These are phyloP conservation scores for Mortierella sp. DNA, from an alignment of 371 early-diverging fungal species.

Conservation along the genomic window DNA sequence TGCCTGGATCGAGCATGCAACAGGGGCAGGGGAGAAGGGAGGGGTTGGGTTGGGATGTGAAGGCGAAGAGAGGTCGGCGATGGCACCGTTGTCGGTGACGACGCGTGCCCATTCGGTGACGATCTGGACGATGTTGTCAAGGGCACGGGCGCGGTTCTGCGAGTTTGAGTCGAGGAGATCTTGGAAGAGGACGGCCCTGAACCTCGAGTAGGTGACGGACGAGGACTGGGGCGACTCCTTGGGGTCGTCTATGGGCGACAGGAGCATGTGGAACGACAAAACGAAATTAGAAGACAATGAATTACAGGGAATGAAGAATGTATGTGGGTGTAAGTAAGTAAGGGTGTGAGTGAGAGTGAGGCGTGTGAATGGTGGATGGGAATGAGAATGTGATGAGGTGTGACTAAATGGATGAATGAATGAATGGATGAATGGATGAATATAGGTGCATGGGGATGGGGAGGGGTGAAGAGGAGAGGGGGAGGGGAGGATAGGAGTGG, in stretches of 20 bases:
- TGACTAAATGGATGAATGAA: neutral
- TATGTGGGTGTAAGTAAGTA: neutral
- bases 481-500: neutral
- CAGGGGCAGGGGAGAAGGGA: slow-evolving; percentile 38
- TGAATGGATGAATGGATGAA: neutral
- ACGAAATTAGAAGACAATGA: neutral
- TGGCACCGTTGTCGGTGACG: slow-evolving; percentile 46
- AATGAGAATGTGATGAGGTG: neutral
- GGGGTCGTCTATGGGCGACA: slow-evolving; percentile 58
- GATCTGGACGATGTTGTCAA: slow-evolving; percentile 57
- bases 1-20: slow-evolving; percentile 37
- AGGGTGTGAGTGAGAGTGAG: neutral
- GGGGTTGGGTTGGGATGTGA: slow-evolving; percentile 39
- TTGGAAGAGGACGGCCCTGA: slow-evolving; percentile 60
- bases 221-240: slow-evolving; percentile 40
- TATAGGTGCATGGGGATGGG: slow-evolving; percentile 9
- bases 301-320: neutral
- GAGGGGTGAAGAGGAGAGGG: neutral
- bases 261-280: slow-evolving; percentile 32
- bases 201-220: slow-evolving; percentile 60
- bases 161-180: slow-evolving; percentile 48
- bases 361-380: neutral
- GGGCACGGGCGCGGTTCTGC: slow-evolving; percentile 47
- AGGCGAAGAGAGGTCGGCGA: slow-evolving; percentile 31
- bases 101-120: slow-evolving; percentile 58